phyloP scores from a whole-genome alignment of 2,329 filamentous ascomycete species.

The Teratosphaeria gauchensis region DNA sequence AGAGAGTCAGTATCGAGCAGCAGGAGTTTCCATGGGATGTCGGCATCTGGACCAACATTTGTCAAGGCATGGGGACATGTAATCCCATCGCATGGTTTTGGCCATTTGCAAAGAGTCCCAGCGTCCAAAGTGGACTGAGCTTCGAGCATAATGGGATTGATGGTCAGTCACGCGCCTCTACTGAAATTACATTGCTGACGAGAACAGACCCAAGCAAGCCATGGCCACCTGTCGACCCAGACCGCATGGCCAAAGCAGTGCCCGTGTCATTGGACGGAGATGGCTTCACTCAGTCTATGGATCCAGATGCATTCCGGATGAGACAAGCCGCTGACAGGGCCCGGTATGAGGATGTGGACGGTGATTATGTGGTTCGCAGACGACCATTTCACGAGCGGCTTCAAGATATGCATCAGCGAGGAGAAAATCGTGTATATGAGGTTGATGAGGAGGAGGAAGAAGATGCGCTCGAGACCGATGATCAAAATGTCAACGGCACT shows the following conservation, averaged over 20 bases:
- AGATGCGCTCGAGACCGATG: constrained; percentile 35
- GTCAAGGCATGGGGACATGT: constrained; percentile 62
- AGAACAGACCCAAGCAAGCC: constrained; percentile 24
- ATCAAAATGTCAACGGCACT: constrained; percentile 8
- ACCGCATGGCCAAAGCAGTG: constrained; percentile 30
- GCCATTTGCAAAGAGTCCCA: constrained; percentile 50
- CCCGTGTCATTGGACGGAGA: constrained; percentile 17
- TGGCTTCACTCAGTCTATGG: constrained; percentile 31
- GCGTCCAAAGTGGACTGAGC: constrained; percentile 41
- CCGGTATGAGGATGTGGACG: constrained; percentile 25
- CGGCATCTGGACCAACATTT: constrained; percentile 63
- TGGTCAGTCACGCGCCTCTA: constrained; percentile 30
- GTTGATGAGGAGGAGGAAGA: constrained; percentile 14
- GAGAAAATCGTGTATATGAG: constrained; percentile 8
- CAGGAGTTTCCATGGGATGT: constrained; percentile 79
- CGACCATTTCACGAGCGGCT: constrained; percentile 34
- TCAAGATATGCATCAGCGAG: constrained; percentile 13
- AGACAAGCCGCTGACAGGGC: constrained; percentile 45
- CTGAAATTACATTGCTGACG: not conserved
- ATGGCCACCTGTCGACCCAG: constrained; percentile 44
- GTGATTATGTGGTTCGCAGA: constrained; percentile 27
- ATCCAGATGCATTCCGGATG: constrained; percentile 44
- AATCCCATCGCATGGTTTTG: constrained; percentile 61
- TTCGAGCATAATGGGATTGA: constrained; percentile 75
- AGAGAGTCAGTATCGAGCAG: constrained; percentile 44